Conservation (phyloP, 2,329 filamentous ascomycete species). For the Sporothrix pallida region DNA sequence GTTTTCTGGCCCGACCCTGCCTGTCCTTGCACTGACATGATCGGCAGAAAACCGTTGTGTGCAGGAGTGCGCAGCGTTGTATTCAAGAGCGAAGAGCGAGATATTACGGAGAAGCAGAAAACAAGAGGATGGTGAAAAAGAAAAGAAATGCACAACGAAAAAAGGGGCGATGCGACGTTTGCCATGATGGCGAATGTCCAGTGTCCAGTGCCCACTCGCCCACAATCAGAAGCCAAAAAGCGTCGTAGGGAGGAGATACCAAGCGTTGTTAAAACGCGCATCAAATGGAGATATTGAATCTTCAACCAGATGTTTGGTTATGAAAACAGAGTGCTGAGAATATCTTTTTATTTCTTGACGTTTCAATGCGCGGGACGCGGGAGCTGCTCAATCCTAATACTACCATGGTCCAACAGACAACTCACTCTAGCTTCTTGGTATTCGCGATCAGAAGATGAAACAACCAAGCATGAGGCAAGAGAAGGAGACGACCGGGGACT, state of each 20-base stretch:
- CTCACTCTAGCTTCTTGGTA: no score
- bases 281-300: neutral
- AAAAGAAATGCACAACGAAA: neutral
- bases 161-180: slow-evolving; percentile 11
- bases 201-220: neutral
- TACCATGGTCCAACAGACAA: no score
- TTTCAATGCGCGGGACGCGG: no score
- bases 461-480: no score
- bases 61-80: neutral
- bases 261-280: neutral
- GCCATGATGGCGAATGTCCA: neutral
- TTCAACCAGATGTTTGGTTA: no score
- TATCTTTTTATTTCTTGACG: no score
- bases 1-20: no score
- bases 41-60: neutral
- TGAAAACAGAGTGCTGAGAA: no score
- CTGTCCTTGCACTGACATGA: slow-evolving; percentile 3
- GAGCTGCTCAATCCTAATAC: no score
- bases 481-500: no score
- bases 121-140: neutral
- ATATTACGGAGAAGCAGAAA: neutral
- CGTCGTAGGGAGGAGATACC: neutral
- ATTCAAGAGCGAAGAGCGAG: neutral
- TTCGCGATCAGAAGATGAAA: no score
- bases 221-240: neutral